Evolutionary conservation across 345 rosid species (phyloP).

Genomic region (Excoecaria cochinchinensis): DNA sequence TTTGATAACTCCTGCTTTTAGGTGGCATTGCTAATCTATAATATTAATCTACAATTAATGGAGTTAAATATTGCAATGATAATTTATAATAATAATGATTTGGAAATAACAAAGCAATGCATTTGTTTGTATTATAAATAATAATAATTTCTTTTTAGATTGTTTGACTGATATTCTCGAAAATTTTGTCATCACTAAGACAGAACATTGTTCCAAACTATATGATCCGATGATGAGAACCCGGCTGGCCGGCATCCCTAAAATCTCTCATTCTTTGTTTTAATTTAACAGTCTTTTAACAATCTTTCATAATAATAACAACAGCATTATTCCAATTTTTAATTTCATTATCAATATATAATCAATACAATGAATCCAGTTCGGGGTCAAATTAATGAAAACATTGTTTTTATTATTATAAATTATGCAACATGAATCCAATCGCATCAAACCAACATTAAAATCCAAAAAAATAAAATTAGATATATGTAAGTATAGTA

Average conservation of each 20-base stretch:
- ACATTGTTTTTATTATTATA: too few relatives aligned
- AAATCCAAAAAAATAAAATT: too few relatives aligned
- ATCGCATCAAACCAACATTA: too few relatives aligned
- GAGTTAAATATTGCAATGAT: not conserved
- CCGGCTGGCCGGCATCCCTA: not conserved
- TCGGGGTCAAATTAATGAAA: too few relatives aligned
- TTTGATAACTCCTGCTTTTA: slow-evolving; percentile 33
- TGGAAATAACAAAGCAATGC: slow-evolving; percentile 1
- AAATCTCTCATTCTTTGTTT: not conserved
- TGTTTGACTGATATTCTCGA: not conserved
- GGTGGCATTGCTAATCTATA: slow-evolving; percentile 27
- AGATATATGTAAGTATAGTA: too few relatives aligned
- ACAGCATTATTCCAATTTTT: too few relatives aligned
- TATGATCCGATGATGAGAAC: not conserved
- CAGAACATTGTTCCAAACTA: not conserved
- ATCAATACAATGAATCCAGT: too few relatives aligned
- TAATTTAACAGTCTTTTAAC: too few relatives aligned
- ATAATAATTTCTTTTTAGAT: not conserved
- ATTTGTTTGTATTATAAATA: not conserved
- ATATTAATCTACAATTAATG: too few relatives aligned
- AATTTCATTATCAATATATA: too few relatives aligned
- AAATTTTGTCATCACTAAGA: not conserved
- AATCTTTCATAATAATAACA: too few relatives aligned
- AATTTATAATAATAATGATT: not conserved
- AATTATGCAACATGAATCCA: too few relatives aligned